Evolutionary conservation across 1,284 basidiomycete species (phyloP).

Genomic region (Ganoderma lingzhi): DNA sequence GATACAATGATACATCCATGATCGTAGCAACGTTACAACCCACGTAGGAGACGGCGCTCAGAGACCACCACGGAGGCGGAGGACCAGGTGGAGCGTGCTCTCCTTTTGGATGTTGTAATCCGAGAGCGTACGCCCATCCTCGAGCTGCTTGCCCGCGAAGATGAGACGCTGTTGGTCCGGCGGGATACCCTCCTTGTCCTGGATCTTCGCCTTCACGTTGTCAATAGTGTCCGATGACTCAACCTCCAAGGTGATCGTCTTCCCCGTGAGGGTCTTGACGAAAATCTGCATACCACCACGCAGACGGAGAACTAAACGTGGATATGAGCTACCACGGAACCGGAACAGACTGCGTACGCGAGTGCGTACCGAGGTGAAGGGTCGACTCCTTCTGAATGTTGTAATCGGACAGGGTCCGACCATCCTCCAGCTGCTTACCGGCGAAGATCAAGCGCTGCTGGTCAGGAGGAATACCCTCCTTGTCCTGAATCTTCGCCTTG

Average conservation of each 20-base stretch:
- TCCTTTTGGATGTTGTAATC: slow-evolving; percentile 75
- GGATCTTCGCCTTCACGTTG: slow-evolving; percentile 41
- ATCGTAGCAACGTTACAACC: slow-evolving; percentile 18
- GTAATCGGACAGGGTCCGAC: slow-evolving; percentile 62
- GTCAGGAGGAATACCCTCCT: slow-evolving; percentile 80
- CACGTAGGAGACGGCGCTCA: slow-evolving; percentile 32
- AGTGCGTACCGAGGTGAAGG: slow-evolving; percentile 39
- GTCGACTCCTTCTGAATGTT: slow-evolving; percentile 45
- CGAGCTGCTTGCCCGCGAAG: slow-evolving; percentile 40
- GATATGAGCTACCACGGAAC: background rate
- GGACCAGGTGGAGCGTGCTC: slow-evolving; percentile 67
- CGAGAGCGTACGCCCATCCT: slow-evolving; percentile 39
- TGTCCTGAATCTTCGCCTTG: slow-evolving; percentile 62
- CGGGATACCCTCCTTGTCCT: slow-evolving; percentile 41
- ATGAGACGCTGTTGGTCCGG: slow-evolving; percentile 41
- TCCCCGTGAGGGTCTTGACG: slow-evolving; percentile 41
- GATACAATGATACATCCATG: slow-evolving; percentile 26
- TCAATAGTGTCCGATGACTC: slow-evolving; percentile 41
- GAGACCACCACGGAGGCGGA: slow-evolving; percentile 83
- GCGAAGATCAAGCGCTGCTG: slow-evolving; percentile 89
- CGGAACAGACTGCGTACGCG: background rate
- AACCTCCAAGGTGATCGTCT: slow-evolving; percentile 41
- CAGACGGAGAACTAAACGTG: slow-evolving; percentile 39
- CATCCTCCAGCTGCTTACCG: slow-evolving; percentile 83
- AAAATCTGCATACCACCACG: slow-evolving; percentile 44